Conservation (phyloP, 805 yeast genomes). For the Metschnikowia vanudenii region DNA sequence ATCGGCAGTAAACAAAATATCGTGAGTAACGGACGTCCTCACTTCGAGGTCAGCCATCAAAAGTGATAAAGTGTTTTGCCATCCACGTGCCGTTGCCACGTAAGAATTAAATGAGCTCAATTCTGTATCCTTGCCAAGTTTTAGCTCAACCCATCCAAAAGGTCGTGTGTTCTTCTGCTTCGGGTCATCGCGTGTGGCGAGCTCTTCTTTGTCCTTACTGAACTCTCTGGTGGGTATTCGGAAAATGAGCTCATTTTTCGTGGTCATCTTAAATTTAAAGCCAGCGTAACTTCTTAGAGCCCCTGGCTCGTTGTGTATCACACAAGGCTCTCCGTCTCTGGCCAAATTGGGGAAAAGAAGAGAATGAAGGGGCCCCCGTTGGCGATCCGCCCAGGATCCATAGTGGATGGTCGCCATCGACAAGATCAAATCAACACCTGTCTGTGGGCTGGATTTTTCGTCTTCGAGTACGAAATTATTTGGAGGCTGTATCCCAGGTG, state of each 20-base stretch:
- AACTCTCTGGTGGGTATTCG: conserved; percentile 83
- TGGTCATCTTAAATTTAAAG: conserved; percentile 52
- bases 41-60: conserved; percentile 58
- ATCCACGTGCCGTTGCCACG: conserved; percentile 56
- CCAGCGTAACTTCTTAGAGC: conserved; percentile 53
- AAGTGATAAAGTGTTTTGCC: conserved; percentile 47
- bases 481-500: conserved; percentile 50
- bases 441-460: conserved; percentile 26
- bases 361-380: conserved; percentile 61
- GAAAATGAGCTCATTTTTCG: conserved; percentile 63
- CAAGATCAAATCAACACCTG: conserved; percentile 59
- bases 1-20: conserved; percentile 63
- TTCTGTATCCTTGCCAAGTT: conserved; percentile 52
- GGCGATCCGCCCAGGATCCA: conserved; percentile 97
- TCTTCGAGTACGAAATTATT: neutral
- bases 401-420: conserved; percentile 68
- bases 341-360: conserved; percentile 68
- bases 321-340: conserved; percentile 47
- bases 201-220: conserved; percentile 60
- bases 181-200: conserved; percentile 9
- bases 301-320: conserved; percentile 39
- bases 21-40: conserved; percentile 86
- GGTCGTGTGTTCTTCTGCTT: conserved; percentile 36
- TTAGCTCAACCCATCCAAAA: conserved; percentile 90
- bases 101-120: conserved; percentile 48